These are phyloP conservation scores for Elsinoe arachidis DNA, from an alignment of 2,329 filamentous ascomycete species.

Conservation along the genomic window DNA sequence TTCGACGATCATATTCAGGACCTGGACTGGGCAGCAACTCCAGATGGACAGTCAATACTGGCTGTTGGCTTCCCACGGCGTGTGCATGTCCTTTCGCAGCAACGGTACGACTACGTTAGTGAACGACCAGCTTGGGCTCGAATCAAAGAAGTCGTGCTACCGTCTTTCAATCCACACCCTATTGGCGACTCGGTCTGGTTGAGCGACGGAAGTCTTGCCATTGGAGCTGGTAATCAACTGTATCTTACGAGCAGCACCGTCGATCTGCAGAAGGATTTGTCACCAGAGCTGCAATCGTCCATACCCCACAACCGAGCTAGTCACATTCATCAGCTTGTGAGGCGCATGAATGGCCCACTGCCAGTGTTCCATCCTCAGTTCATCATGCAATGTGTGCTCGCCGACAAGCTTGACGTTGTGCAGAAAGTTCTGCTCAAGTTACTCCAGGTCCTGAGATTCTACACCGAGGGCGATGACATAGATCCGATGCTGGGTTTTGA, in stretches of 20 bases:
- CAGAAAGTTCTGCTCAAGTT: conserved; percentile 64
- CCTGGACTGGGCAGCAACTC: conserved; percentile 88
- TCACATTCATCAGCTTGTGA: conserved; percentile 74
- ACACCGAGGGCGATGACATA: conserved; percentile 68
- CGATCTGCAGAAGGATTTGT: conserved; percentile 51
- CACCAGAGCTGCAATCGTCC: conserved; percentile 46
- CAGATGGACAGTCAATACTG: conserved; percentile 77
- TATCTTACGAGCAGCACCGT: conserved; percentile 76
- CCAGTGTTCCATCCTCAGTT: conserved; percentile 91
- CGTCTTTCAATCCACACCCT: conserved; percentile 67
- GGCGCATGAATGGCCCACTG: conserved; percentile 73
- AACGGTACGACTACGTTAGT: conserved; percentile 86
- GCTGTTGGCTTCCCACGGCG: conserved; percentile 88
- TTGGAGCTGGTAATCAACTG: conserved; percentile 85
- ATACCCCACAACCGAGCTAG: conserved; percentile 43
- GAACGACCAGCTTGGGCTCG: conserved; percentile 82
- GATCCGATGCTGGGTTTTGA: conserved; percentile 63
- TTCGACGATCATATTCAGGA: conserved; percentile 63
- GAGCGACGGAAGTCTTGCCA: conserved; percentile 71
- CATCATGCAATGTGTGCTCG: conserved; percentile 73
- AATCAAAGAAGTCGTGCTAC: conserved; percentile 72
- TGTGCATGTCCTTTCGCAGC: conserved; percentile 72
- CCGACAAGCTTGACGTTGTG: conserved; percentile 65
- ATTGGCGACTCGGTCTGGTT: conserved; percentile 94
- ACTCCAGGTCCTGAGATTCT: conserved; percentile 70